Percentiles rank a stretch among this genome's conserved stretches.
Conservation (phyloP, 768 basidiomycete species). For the Serendipita sp. region DNA sequence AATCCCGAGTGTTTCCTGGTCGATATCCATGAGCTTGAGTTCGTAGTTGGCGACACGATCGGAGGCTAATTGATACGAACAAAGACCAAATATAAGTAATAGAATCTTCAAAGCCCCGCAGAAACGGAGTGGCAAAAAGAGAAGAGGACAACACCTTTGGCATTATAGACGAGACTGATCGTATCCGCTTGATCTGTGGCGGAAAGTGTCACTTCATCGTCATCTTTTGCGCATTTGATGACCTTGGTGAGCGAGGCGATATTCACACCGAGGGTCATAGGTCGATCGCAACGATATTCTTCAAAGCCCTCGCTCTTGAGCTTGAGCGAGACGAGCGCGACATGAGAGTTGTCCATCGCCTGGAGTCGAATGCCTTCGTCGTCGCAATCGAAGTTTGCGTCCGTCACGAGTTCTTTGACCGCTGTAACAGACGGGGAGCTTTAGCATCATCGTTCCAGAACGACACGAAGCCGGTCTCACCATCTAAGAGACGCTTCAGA, state of each 20-base stretch:
- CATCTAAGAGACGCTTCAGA: conserved; percentile 85
- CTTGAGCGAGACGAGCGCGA: conserved; percentile 84
- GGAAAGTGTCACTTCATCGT: conserved; percentile 80
- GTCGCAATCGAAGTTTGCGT: conserved; percentile 94
- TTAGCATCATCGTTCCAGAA: neutral
- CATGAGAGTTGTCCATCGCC: conserved; percentile 99
- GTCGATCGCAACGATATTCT: conserved; percentile 83
- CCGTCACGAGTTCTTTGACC: conserved; percentile 92
- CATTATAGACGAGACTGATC: conserved; percentile 79
- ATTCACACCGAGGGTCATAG: conserved; percentile 83
- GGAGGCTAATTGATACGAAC: conserved; percentile 34
- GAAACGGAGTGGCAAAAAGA: neutral
- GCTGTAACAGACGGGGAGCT: conserved; percentile 31
- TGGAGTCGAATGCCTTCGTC: conserved; percentile 91
- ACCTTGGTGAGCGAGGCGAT: conserved; percentile 83
- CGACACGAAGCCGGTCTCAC: conserved; percentile 29
- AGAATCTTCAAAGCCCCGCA: no score
- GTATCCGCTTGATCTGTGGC: conserved; percentile 83
- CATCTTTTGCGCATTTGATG: conserved; percentile 91
- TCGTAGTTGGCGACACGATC: conserved; percentile 96
- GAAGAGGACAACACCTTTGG: conserved; percentile 39
- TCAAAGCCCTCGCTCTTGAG: conserved; percentile 68
- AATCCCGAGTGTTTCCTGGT: conserved; percentile 84
- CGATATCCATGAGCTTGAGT: conserved; percentile 99
- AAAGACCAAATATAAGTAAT: neutral